Evolutionary conservation across 768 basidiomycete species (phyloP).

Genomic region (Rossbeevera mucosa): DNA sequence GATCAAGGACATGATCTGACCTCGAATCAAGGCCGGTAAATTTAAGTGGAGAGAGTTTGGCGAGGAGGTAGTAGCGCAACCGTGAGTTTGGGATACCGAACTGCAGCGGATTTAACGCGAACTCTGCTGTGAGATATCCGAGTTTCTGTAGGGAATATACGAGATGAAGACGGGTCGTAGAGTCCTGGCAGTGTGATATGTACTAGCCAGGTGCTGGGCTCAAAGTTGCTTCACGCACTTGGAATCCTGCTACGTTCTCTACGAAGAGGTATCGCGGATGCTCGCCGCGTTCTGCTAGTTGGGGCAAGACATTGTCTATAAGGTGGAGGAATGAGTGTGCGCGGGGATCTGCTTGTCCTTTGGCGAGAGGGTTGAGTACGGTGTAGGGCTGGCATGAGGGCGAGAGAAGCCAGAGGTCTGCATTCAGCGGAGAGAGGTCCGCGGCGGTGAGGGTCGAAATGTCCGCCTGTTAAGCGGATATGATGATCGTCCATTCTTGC

Average conservation of each 20-base stretch:
- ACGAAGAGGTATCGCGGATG: conserved; percentile 62
- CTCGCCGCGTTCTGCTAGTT: conserved; percentile 38
- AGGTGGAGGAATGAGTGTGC: conserved; percentile 75
- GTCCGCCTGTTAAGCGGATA: conserved; percentile 43
- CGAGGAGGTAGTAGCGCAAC: conserved; percentile 74
- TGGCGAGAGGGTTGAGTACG: conserved; percentile 66
- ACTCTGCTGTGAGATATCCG: conserved; percentile 56
- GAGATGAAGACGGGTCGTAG: conserved; percentile 57
- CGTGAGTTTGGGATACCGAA: conserved; percentile 82
- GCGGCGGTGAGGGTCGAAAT: conserved; percentile 53
- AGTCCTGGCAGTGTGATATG: conserved; percentile 42
- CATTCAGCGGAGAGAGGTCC: conserved; percentile 43
- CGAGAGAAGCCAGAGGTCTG: conserved; percentile 72
- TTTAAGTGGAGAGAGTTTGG: conserved; percentile 42
- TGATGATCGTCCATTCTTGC: background rate
- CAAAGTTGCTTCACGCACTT: conserved; percentile 46
- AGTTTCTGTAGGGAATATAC: conserved; percentile 47
- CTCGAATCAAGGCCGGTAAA: conserved; percentile 31
- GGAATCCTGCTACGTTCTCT: conserved; percentile 82
- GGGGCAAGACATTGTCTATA: conserved; percentile 57
- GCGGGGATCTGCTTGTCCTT: conserved; percentile 67
- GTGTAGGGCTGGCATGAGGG: conserved; percentile 86
- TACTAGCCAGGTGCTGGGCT: background rate
- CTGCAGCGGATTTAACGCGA: conserved; percentile 70
- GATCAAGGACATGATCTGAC: conserved; percentile 38